A percentile compares a stretch with the other conserved stretches of the same genome.
These are phyloP conservation scores for Bathelium albidoporum DNA, from an alignment of 495 filamentous ascomycete species.

Conservation along the genomic window DNA sequence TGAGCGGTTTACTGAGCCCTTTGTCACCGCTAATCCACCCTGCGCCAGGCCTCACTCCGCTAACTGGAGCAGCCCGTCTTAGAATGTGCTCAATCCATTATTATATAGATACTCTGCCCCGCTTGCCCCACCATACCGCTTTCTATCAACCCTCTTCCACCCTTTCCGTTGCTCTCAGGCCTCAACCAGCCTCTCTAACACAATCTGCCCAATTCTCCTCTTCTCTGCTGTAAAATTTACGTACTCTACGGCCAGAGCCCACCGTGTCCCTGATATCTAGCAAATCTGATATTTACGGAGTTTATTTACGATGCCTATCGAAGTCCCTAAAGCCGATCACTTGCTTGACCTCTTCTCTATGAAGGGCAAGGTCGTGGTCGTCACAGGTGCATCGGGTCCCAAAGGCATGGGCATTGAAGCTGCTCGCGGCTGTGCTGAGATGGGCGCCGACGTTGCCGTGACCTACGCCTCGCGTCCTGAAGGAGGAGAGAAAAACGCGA, in stretches of 20 bases:
- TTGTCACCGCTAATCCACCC: not conserved
- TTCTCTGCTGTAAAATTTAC: not conserved
- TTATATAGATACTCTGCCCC: not conserved
- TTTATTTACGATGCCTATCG: conserved; percentile 42
- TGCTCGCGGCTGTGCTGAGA: conserved; percentile 60
- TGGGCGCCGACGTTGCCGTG: conserved; percentile 60
- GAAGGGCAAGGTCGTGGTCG: conserved; percentile 62
- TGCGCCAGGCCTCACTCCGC: not conserved
- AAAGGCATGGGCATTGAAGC: conserved; percentile 65
- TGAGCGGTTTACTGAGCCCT: not conserved
- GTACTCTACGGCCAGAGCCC: not conserved
- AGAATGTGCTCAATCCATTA: too few species aligned
- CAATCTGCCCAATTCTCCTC: not conserved
- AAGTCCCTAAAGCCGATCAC: conserved; percentile 45
- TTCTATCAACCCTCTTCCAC: not conserved
- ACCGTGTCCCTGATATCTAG: not conserved
- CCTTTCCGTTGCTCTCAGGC: not conserved
- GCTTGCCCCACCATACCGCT: not conserved
- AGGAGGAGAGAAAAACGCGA: conserved; percentile 55
- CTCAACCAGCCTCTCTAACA: not conserved
- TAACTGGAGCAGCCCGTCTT: too few species aligned
- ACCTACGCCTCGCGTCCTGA: conserved; percentile 53
- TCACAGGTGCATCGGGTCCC: conserved; percentile 61
- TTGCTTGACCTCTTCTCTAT: conserved; percentile 58
- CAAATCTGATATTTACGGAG: not conserved